Evolutionary conservation across 768 basidiomycete species (phyloP).

Genomic region (Gyrodon lividus): DNA sequence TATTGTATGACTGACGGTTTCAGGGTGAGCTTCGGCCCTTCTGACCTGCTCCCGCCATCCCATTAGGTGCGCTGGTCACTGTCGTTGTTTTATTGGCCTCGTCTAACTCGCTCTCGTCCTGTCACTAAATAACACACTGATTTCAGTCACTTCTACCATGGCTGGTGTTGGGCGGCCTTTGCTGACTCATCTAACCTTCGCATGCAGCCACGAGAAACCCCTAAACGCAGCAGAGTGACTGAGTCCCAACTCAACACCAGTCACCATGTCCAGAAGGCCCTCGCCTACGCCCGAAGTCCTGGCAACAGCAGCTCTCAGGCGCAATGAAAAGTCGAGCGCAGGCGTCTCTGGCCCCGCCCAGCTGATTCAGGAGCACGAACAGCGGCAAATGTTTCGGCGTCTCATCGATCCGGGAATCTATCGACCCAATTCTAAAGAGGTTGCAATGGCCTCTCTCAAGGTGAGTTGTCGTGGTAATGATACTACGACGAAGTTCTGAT

Average conservation of each 20-base stretch:
- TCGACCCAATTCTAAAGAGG: conserved; percentile 63
- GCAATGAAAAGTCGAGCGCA: conserved; percentile 7
- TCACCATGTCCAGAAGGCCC: conserved; percentile 12
- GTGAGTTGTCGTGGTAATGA: conserved; percentile 32
- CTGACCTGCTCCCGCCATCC: no score
- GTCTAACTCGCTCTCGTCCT: no score
- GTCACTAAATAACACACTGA: no score
- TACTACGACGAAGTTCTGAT: no score
- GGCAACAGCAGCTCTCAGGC: conserved; percentile 31
- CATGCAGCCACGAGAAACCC: not conserved
- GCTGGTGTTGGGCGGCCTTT: no score
- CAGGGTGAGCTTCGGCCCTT: no score
- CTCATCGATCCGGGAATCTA: conserved; percentile 78
- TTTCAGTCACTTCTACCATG: no score
- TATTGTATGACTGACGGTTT: no score
- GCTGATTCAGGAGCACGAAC: conserved; percentile 53
- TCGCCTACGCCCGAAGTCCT: conserved; percentile 21
- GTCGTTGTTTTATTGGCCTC: no score
- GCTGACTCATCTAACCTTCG: no score
- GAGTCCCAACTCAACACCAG: not conserved
- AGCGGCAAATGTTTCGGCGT: conserved; percentile 69
- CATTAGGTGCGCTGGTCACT: no score
- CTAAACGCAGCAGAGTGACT: not conserved
- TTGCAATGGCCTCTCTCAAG: conserved; percentile 62
- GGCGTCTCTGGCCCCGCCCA: conserved; percentile 6